Percentiles rank a stretch among this genome's conserved stretches.
Evolutionary conservation across 768 basidiomycete genomes (phyloP).

Genomic region (Naganishia onofrii): DNA sequence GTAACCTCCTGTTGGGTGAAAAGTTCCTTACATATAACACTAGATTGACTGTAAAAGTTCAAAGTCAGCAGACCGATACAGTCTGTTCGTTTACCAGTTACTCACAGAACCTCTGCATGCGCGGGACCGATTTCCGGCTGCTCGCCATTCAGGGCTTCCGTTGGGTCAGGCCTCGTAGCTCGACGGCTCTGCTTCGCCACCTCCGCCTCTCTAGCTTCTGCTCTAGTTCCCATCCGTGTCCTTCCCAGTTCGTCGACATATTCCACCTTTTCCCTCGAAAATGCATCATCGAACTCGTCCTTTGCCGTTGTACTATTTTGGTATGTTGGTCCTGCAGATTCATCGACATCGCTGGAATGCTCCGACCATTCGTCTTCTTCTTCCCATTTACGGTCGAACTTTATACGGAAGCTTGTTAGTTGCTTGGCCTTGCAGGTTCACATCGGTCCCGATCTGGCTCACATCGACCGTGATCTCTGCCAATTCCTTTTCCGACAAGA

Average conservation of each 20-base stretch:
- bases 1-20: not conserved
- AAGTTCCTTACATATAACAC: constrained; percentile 43
- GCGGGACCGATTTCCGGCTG: constrained; percentile 31
- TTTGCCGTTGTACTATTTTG: not conserved
- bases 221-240: constrained; percentile 44
- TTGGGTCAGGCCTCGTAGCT: not conserved
- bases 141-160: not conserved
- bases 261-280: constrained; percentile 38
- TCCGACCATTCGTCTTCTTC: constrained; percentile 42
- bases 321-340: constrained; percentile 31
- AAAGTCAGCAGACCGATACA: not conserved
- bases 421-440: not conserved
- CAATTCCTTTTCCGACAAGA: constrained; percentile 44
- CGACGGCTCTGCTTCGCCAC: constrained; percentile 13
- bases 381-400: constrained; percentile 48
- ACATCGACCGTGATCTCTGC: constrained; percentile 48
- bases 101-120: constrained; percentile 50
- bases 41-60: constrained; percentile 41
- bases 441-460: constrained; percentile 28
- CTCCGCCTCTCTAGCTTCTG: constrained; percentile 43
- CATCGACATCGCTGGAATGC: constrained; percentile 43
- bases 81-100: constrained; percentile 11
- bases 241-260: constrained; percentile 51
- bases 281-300: constrained; percentile 24
- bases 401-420: not conserved